These are phyloP conservation scores for Tritrichomonas musculus DNA, from an alignment of 208 protist genomes.

Conservation along the genomic window DNA sequence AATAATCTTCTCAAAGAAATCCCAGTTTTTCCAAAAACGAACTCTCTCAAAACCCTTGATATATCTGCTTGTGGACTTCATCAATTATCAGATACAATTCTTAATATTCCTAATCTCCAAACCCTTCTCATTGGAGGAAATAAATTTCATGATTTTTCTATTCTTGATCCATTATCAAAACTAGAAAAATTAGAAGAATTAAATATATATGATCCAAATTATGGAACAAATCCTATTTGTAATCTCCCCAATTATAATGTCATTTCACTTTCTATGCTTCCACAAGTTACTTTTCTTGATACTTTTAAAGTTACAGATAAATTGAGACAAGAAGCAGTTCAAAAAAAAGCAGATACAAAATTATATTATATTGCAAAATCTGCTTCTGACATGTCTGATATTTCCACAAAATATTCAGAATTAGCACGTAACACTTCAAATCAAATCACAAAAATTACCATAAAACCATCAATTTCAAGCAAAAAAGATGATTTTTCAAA, in stretches of 20 bases:
- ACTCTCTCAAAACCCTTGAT: neutral
- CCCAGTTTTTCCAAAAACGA: neutral
- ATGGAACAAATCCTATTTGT: slow-evolving; percentile 20
- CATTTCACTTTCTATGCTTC: neutral
- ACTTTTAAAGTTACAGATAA: neutral
- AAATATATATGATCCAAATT: slow-evolving; percentile 10
- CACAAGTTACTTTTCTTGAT: neutral
- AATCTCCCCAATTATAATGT: neutral
- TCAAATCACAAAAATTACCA: neutral
- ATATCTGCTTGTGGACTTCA: neutral
- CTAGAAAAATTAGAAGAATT: neutral
- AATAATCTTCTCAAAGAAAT: neutral
- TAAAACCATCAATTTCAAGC: neutral
- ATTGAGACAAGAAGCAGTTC: neutral
- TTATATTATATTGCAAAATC: neutral
- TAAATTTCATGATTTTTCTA: neutral
- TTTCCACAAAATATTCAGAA: neutral
- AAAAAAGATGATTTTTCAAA: neutral
- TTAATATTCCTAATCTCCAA: neutral
- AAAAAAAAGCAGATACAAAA: neutral
- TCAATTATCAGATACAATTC: neutral
- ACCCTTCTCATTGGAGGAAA: neutral
- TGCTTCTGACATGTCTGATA: neutral
- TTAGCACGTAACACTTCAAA: neutral
- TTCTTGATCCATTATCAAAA: neutral